Conservation (phyloP, 805 yeast species). For the Scheffersomyces amazonensis region DNA sequence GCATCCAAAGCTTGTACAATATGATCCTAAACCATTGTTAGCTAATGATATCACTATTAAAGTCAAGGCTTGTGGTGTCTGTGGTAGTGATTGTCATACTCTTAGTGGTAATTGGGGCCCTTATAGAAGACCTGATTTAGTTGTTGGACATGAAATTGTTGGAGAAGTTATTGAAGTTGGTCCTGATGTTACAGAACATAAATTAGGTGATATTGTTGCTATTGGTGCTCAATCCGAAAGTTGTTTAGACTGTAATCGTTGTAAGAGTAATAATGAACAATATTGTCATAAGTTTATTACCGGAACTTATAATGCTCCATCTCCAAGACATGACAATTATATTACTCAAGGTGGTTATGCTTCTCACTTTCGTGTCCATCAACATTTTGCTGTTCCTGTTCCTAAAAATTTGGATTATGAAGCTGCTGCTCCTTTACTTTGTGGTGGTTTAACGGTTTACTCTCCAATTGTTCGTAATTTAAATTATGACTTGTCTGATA, state of each 20-base stretch:
- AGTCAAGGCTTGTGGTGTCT: slow-evolving; percentile 60
- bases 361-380: slow-evolving; percentile 43
- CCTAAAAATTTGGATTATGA: slow-evolving; percentile 44
- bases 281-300: slow-evolving; percentile 49
- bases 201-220: slow-evolving; percentile 75
- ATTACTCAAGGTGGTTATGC: slow-evolving; percentile 48
- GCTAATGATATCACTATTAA: slow-evolving; percentile 50
- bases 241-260: slow-evolving; percentile 62
- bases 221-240: slow-evolving; percentile 69
- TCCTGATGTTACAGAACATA: slow-evolving; percentile 45
- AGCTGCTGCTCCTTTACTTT: slow-evolving; percentile 51
- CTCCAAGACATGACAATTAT: slow-evolving; percentile 24
- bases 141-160: slow-evolving; percentile 63
- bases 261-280: slow-evolving; percentile 32
- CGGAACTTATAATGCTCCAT: slow-evolving; percentile 50
- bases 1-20: slow-evolving; percentile 11
- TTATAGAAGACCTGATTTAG: slow-evolving; percentile 32
- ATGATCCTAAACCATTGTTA: slow-evolving; percentile 19
- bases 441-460: slow-evolving; percentile 56
- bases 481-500: slow-evolving; percentile 22
- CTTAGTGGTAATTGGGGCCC: slow-evolving; percentile 51
- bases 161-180: slow-evolving; percentile 63
- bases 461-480: slow-evolving; percentile 50
- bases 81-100: slow-evolving; percentile 59
- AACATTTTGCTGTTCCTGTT: slow-evolving; percentile 45